These are phyloP conservation scores for Helminthosporium solani DNA, from an alignment of 2,329 filamentous ascomycete genomes.

Conservation along the genomic window DNA sequence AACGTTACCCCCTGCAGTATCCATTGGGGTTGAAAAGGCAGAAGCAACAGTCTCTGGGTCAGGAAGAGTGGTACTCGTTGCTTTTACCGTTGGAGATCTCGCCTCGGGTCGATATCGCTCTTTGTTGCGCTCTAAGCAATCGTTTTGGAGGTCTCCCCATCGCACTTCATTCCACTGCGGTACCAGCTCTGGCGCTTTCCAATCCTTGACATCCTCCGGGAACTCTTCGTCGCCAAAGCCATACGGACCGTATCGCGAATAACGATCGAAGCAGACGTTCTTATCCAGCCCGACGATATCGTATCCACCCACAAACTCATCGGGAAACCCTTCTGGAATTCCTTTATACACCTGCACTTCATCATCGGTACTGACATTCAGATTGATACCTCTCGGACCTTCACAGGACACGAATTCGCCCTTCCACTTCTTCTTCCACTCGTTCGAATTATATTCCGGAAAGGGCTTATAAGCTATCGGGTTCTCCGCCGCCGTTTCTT, in stretches of 20 bases:
- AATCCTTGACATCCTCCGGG: conserved; percentile 48
- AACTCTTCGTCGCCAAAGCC: conserved; percentile 57
- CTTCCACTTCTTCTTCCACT: conserved; percentile 59
- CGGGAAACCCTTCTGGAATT: conserved; percentile 49
- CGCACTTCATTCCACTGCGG: conserved; percentile 64
- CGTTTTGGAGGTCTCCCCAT: conserved; percentile 70
- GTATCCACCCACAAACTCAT: conserved; percentile 40
- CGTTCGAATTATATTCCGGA: conserved; percentile 64
- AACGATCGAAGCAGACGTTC: conserved; percentile 66
- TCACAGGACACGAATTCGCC: conserved; percentile 65
- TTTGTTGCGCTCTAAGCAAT: conserved; percentile 66
- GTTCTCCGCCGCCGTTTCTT: conserved; percentile 23
- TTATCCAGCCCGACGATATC: conserved; percentile 41
- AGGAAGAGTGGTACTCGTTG: conserved; percentile 29
- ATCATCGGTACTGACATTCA: conserved; percentile 61
- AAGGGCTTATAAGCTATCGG: conserved; percentile 69
- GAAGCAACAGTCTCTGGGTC: conserved; percentile 27
- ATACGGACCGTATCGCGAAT: conserved; percentile 56
- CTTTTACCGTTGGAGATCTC: conserved; percentile 41
- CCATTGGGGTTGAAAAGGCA: conserved; percentile 30
- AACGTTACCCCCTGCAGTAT: conserved; percentile 30
- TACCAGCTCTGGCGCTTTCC: conserved; percentile 38
- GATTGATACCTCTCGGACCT: conserved; percentile 55
- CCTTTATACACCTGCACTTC: conserved; percentile 63
- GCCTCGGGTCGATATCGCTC: conserved; percentile 55